phyloP scores from a whole-genome alignment of 2,329 filamentous ascomycete species.

The Aspergillus melleus region DNA sequence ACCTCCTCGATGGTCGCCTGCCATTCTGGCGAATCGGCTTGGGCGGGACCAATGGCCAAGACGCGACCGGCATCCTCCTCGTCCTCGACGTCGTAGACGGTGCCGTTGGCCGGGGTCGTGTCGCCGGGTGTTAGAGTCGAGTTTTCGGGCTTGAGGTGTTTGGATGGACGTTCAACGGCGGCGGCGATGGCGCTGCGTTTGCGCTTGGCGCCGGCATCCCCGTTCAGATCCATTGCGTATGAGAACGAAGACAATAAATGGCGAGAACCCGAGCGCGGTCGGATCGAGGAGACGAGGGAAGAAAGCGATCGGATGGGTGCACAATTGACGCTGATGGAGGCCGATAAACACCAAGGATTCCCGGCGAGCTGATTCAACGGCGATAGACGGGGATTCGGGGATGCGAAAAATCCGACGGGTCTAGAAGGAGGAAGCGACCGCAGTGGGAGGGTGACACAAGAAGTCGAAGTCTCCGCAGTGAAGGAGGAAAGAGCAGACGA shows the following conservation, averaged over 20 bases:
- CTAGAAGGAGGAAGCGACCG: neutral
- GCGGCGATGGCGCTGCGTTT: slow-evolving; percentile 56
- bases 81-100: slow-evolving; percentile 46
- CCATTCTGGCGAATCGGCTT: slow-evolving; percentile 78
- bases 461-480: neutral
- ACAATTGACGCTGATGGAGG: slow-evolving; percentile 11
- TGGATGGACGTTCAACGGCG: slow-evolving; percentile 53
- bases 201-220: slow-evolving; percentile 53
- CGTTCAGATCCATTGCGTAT: slow-evolving; percentile 50
- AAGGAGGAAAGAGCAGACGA: slow-evolving; percentile 1
- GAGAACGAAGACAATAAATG: slow-evolving; percentile 12
- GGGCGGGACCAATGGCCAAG: slow-evolving; percentile 48
- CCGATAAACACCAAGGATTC: neutral
- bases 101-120: slow-evolving; percentile 44
- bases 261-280: slow-evolving; percentile 8
- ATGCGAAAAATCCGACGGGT: neutral
- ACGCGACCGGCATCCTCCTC: slow-evolving; percentile 48
- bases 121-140: slow-evolving; percentile 43
- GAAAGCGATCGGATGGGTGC: slow-evolving; percentile 14
- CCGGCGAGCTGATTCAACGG: neutral
- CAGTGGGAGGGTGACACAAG: neutral
- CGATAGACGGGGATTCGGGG: neutral
- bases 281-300: slow-evolving; percentile 5
- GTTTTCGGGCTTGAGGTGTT: slow-evolving; percentile 54
- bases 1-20: slow-evolving; percentile 93